Conservation (phyloP, 2,329 filamentous ascomycete species). For the Endoconidiophora laricicola region DNA sequence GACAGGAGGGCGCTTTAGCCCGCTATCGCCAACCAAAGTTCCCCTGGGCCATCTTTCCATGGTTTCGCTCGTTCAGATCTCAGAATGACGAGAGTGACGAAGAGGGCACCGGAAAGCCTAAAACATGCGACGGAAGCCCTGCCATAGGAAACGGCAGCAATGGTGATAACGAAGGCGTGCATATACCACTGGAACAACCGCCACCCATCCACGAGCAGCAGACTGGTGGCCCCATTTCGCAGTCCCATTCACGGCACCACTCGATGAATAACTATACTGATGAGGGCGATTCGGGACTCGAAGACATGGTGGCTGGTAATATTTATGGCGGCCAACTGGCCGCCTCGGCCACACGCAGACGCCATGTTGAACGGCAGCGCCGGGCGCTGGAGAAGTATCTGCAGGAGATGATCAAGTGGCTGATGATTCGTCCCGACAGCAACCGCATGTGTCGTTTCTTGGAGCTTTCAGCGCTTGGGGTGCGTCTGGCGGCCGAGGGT, state of each 20-base stretch:
- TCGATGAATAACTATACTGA: conserved; percentile 22
- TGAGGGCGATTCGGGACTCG: conserved; percentile 27
- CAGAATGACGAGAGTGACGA: conserved; percentile 68
- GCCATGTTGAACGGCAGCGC: conserved; percentile 69
- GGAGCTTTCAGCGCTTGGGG: conserved; percentile 83
- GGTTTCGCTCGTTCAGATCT: conserved; percentile 64
- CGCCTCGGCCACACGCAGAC: conserved; percentile 31
- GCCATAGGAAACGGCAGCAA: not conserved
- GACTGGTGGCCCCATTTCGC: not conserved
- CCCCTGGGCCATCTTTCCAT: conserved; percentile 76
- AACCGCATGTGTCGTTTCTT: conserved; percentile 92
- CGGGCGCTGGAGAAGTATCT: conserved; percentile 79
- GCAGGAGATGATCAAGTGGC: conserved; percentile 83
- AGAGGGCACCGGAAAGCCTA: conserved; percentile 18
- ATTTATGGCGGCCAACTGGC: conserved; percentile 32
- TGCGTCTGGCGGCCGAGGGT: conserved; percentile 83
- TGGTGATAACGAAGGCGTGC: conserved; percentile 15
- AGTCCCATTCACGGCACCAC: conserved; percentile 7
- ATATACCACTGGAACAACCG: conserved; percentile 21
- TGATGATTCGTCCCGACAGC: conserved; percentile 92
- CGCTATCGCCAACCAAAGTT: conserved; percentile 68
- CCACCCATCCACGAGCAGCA: conserved; percentile 10
- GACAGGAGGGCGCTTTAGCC: conserved; percentile 27
- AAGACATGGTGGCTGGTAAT: conserved; percentile 16
- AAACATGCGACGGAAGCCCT: conserved; percentile 1